phyloP scores from a whole-genome alignment of 139 green algal species.

The Picochlorum sp. region DNA sequence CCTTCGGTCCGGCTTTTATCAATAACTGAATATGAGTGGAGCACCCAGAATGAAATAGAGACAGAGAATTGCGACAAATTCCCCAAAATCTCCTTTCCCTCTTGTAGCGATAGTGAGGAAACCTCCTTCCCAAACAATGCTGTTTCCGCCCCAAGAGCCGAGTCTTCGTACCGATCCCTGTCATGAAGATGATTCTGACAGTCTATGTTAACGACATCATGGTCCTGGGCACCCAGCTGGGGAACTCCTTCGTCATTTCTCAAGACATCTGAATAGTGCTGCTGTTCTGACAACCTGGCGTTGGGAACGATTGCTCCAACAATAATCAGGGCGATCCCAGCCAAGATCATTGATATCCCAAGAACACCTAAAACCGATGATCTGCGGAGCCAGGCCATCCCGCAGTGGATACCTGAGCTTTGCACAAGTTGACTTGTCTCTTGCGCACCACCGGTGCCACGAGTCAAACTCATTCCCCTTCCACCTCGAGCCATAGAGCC shows the following conservation, averaged over 20 bases:
- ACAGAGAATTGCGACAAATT: slow-evolving; percentile 16
- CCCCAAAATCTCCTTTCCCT: neutral
- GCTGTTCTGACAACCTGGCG: neutral
- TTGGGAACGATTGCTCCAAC: slow-evolving; percentile 2
- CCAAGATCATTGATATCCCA: neutral
- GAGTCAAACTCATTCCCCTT: no score
- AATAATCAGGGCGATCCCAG: neutral
- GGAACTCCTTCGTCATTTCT: slow-evolving; percentile 4
- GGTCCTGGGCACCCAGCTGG: neutral
- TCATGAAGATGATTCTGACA: slow-evolving; percentile 3
- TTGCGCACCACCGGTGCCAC: no score
- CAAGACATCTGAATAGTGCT: neutral
- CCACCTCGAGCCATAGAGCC: no score
- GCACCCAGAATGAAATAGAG: slow-evolving; percentile 20
- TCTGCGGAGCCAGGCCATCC: neutral
- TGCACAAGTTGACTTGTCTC: no score
- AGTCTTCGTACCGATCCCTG: slow-evolving; percentile 1
- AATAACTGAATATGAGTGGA: neutral
- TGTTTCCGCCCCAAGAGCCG: slow-evolving; percentile 10
- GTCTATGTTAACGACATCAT: slow-evolving; percentile 1
- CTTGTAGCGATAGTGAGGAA: neutral
- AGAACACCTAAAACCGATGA: neutral
- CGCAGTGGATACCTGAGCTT: no score
- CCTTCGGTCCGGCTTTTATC: neutral
- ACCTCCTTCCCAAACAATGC: neutral